A percentile compares a stretch with the other conserved stretches of the same genome.
These are phyloP conservation scores for Cordyceps tenuipes DNA, from an alignment of 2,329 filamentous ascomycete genomes.

Conservation along the genomic window DNA sequence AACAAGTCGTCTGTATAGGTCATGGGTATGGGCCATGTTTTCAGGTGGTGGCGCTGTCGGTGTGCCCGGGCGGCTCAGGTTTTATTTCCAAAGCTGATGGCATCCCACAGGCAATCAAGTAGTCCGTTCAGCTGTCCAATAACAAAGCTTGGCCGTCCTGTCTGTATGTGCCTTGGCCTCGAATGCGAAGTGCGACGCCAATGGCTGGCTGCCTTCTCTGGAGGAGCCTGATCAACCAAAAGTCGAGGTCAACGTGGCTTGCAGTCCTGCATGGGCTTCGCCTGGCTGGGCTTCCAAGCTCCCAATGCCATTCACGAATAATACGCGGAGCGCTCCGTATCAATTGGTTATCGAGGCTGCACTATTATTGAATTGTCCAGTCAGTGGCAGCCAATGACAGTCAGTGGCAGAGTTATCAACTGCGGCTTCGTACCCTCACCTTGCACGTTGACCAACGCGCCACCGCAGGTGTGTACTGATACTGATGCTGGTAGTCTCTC, in stretches of 20 bases:
- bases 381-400: not conserved
- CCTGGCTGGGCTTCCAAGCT: not conserved
- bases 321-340: not conserved
- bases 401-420: not conserved
- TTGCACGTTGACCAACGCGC: not conserved
- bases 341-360: not conserved
- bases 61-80: not conserved
- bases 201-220: not conserved
- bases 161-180: not conserved
- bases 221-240: not conserved
- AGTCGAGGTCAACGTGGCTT: not conserved
- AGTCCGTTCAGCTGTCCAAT: not conserved
- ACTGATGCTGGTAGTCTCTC: no score
- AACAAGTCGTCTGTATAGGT: no score
- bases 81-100: not conserved
- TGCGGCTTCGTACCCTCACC: not conserved
- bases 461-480: not conserved
- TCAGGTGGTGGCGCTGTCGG: not conserved
- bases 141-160: not conserved
- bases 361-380: not conserved
- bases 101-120: no score
- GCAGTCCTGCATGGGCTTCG: not conserved
- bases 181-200: not conserved
- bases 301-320: not conserved
- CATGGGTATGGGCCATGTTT: not conserved